Percentiles rank a stretch among this genome's conserved stretches.
These are phyloP conservation scores for Orbilia ellipsospora DNA, from an alignment of 2,329 filamentous ascomycete genomes.

Conservation along the genomic window DNA sequence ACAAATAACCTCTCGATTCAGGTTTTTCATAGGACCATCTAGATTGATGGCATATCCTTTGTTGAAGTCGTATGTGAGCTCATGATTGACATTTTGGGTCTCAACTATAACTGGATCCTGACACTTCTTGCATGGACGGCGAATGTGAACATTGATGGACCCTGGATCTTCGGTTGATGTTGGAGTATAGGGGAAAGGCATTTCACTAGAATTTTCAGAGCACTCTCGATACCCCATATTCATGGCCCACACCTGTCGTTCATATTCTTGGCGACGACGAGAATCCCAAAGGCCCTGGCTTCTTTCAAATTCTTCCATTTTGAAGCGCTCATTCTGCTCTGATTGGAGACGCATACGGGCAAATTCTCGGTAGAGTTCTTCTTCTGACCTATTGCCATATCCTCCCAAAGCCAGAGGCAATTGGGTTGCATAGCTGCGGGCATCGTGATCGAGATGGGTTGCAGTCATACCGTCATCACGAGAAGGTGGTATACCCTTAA, in stretches of 20 bases:
- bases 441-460: constrained; percentile 7
- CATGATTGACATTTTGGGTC: constrained; percentile 33
- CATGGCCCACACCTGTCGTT: constrained; percentile 1
- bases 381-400: not conserved
- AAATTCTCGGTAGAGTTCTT: constrained; percentile 26
- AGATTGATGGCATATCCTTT: constrained; percentile 40
- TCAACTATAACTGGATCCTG: constrained; percentile 30
- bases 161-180: constrained; percentile 8
- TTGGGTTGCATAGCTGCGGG: not conserved
- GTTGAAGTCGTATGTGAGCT: constrained; percentile 4
- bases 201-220: not conserved
- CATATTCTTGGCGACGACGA: constrained; percentile 12
- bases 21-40: constrained; percentile 11
- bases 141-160: constrained; percentile 37
- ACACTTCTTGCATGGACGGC: constrained; percentile 44
- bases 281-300: constrained; percentile 30
- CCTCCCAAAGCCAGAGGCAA: not conserved
- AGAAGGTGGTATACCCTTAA: not conserved
- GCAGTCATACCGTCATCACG: constrained; percentile 19
- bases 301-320: constrained; percentile 44
- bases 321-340: constrained; percentile 33
- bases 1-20: constrained; percentile 21
- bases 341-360: constrained; percentile 19
- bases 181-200: not conserved
- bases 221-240: constrained; percentile 3